A percentile compares a stretch with the other conserved stretches of the same genome.
Conservation (phyloP, 2,329 filamentous ascomycete genomes). For the Epichloe uncinata region DNA sequence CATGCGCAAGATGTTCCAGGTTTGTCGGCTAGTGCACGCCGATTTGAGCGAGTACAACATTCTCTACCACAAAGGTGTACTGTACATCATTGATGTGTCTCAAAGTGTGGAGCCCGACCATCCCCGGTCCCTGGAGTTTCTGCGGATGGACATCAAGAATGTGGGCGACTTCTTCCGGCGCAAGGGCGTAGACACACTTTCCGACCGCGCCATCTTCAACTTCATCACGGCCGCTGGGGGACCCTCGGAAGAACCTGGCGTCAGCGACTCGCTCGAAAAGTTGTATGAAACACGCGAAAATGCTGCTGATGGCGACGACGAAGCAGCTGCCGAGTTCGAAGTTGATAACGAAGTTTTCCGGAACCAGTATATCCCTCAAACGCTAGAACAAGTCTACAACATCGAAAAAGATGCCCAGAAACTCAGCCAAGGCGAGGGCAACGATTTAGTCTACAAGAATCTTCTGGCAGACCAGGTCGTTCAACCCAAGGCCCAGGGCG, state of each 20-base stretch:
- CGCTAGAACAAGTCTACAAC: constrained; percentile 90
- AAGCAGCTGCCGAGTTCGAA: constrained; percentile 42
- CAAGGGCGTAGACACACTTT: constrained; percentile 68
- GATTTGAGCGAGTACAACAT: constrained; percentile 98
- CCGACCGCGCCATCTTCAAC: constrained; percentile 68
- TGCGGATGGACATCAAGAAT: constrained; percentile 98
- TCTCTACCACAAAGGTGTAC: constrained; percentile 66
- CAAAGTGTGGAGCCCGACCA: constrained; percentile 97
- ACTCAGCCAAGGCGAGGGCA: constrained; percentile 58
- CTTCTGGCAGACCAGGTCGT: constrained; percentile 61
- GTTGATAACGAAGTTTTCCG: constrained; percentile 88
- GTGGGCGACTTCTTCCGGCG: constrained; percentile 83
- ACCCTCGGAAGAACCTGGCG: constrained; percentile 44
- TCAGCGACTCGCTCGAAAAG: constrained; percentile 49
- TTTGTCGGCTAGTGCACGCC: constrained; percentile 83
- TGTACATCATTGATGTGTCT: constrained; percentile 95
- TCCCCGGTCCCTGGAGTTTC: constrained; percentile 78
- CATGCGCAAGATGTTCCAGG: constrained; percentile 89
- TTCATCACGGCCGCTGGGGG: constrained; percentile 63
- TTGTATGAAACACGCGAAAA: constrained; percentile 47
- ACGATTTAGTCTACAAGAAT: constrained; percentile 72
- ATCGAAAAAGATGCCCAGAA: constrained; percentile 80
- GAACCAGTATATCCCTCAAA: constrained; percentile 93
- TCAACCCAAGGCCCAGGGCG: constrained; percentile 22
- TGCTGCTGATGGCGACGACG: constrained; percentile 34